Evolutionary conservation across 192 early-diverging fungal species (phyloP), one percentile per base, ranked within the genome.

Genomic region (Coemansia sp.): DNA sequence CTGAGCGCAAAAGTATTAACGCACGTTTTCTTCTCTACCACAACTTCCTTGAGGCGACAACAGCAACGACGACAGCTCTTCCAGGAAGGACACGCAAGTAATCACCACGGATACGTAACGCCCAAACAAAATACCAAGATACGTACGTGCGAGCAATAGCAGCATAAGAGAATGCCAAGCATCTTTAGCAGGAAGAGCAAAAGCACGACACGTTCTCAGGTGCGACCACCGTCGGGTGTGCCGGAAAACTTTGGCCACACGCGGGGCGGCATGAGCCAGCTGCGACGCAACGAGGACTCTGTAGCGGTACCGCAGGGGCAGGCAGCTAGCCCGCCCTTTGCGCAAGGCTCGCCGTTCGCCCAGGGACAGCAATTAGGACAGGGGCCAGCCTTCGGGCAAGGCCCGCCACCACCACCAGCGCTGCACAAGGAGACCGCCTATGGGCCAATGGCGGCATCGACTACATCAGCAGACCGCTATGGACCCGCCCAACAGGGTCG

Each of bases 161-260:
- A 28, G 27, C 24, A 50, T n/a, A 27, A 28, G 19, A 26, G 19
- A 54, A 79, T 79, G 76, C 76, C 76, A 14, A 79, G 76, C 61
- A 59, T 79, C 49, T 79, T 79, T 49, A 69, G 76, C 56, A 73
- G 76, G 54, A 79, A 79, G 41, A 72, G 56, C 63, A 76, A 79
- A 71, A 67, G 71, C 58, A 56, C 32, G 3, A 28, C 67, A 60
- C 76, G 76, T 21, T 47, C 62, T 4, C 67, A 54, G 44, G 60
- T 56, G 16, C 67, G 76, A 19, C 76, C 76, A 21, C 67, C 71
- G n/a, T 74, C 71, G 8, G 71, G 67, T 3, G 68, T 79, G 54
- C 76, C 76, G 0, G 76, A 65, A 16, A 65, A 67, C 71, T 73
- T 73, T 73, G 71, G 71, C 4, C 71, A 73, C 32, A 54, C 56